Percentiles rank a stretch among this genome's conserved stretches.
phyloP scores from a whole-genome alignment of 345 rosid species.

The Fremontodendron californicum region DNA sequence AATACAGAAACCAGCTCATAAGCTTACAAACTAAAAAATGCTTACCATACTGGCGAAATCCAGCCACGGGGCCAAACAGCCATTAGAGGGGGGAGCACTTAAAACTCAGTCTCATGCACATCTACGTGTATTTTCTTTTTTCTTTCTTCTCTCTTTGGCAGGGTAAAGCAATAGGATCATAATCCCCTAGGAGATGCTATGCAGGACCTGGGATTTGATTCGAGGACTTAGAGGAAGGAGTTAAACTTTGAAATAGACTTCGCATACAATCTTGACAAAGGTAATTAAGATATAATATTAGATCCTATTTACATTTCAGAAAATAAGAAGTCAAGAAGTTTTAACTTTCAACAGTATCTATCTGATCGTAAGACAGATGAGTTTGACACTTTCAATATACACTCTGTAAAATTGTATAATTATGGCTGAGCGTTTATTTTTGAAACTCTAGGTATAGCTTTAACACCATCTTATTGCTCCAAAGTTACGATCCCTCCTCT shows the following conservation, averaged over 20 bases:
- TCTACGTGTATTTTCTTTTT: no score
- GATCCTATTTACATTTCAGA: neutral
- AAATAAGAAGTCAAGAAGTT: neutral
- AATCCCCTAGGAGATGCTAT: neutral
- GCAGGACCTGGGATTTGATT: neutral
- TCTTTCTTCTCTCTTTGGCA: no score
- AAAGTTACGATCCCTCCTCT: conserved; percentile 21
- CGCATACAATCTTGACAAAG: neutral
- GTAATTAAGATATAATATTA: neutral
- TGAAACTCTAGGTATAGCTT: neutral
- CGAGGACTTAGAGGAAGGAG: neutral
- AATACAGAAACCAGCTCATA: neutral
- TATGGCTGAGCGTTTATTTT: neutral
- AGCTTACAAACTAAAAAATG: neutral
- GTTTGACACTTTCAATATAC: neutral
- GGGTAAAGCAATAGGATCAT: no score
- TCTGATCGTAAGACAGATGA: neutral
- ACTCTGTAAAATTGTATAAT: neutral
- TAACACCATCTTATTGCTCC: neutral
- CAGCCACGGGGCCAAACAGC: neutral
- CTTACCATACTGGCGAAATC: no score
- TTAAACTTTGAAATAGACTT: neutral
- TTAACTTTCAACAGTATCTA: neutral
- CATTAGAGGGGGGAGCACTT: neutral
- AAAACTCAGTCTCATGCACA: no score